These are phyloP conservation scores for Acacia melanoxylon DNA, from an alignment of 306 rosid species.

Conservation along the genomic window DNA sequence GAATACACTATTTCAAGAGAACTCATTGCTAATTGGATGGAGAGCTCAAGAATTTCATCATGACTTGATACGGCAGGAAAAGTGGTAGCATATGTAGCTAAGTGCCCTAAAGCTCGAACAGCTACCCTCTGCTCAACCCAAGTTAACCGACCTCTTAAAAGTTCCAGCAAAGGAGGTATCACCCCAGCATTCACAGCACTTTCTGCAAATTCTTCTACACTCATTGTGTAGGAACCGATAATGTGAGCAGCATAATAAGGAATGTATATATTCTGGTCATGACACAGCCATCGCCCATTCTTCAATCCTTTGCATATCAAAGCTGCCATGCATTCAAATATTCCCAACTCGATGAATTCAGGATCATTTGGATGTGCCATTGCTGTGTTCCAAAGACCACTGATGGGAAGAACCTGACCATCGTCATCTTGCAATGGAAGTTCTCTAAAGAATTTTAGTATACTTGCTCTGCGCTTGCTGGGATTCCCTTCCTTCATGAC, in stretches of 20 bases:
- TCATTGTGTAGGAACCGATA: conserved; percentile 97
- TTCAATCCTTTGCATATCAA: conserved; percentile 96
- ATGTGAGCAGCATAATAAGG: conserved; percentile 99
- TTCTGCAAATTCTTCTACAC: conserved; percentile 96
- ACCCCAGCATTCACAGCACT: conserved; percentile 86
- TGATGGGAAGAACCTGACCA: conserved; percentile 98
- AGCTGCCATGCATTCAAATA: conserved; percentile 96
- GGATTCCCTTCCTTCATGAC: conserved; percentile 99
- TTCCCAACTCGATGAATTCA: conserved; percentile 87
- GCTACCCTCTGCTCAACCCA: conserved; percentile 99
- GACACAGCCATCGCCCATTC: conserved; percentile 96
- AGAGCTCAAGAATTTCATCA: conserved; percentile 92
- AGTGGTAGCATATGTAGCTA: conserved; percentile 90
- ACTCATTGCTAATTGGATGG: conserved; percentile 91
- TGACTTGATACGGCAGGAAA: conserved; percentile 82
- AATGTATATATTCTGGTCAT: conserved; percentile 94
- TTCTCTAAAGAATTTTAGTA: conserved; percentile 86
- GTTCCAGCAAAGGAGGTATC: conserved; percentile 89
- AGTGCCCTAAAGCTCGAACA: conserved; percentile 96
- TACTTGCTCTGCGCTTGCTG: conserved; percentile 84
- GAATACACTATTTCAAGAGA: conserved; percentile 95
- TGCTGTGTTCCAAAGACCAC: conserved; percentile 99
- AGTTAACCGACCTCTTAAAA: conserved; percentile 87
- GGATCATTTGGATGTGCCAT: conserved; percentile 99
- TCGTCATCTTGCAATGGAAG: conserved; percentile 95